A percentile compares a stretch with the other conserved stretches of the same genome.
Evolutionary conservation across 1,284 basidiomycete species (phyloP).

Genomic region (Cutaneotrichosporon mucoides): DNA sequence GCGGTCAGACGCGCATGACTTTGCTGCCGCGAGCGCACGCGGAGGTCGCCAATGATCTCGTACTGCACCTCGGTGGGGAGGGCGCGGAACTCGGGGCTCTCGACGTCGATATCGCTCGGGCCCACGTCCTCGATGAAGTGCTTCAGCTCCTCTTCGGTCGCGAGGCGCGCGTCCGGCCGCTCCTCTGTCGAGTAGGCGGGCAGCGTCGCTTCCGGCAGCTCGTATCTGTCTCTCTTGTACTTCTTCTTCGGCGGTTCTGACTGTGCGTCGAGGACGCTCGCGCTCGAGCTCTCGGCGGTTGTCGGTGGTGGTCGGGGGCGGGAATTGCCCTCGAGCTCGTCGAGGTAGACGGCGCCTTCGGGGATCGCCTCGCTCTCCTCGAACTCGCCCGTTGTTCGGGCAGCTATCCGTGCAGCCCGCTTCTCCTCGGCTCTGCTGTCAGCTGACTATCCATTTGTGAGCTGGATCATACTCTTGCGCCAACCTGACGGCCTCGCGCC

Average conservation of each 20-base stretch:
- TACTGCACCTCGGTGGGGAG: conserved; percentile 95
- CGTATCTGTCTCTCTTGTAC: conserved; percentile 67
- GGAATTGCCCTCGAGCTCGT: conserved; percentile 62
- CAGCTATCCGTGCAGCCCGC: conserved; percentile 28
- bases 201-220: conserved; percentile 62
- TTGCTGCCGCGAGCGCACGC: conserved; percentile 88
- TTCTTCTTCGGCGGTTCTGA: conserved; percentile 35
- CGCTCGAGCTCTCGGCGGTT: not conserved
- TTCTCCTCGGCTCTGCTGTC: conserved; percentile 22
- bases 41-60: conserved; percentile 94
- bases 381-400: conserved; percentile 20
- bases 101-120: conserved; percentile 85
- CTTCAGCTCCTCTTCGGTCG: conserved; percentile 86
- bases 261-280: conserved; percentile 10
- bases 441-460: not conserved
- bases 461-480: conserved; percentile 52
- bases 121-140: conserved; percentile 88
- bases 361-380: conserved; percentile 53
- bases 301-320: conserved; percentile 14
- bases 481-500: conserved; percentile 80
- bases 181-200: conserved; percentile 52
- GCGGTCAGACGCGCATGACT: conserved; percentile 85
- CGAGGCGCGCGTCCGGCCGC: conserved; percentile 79
- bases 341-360: conserved; percentile 73
- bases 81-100: conserved; percentile 76